These are phyloP conservation scores for Triangularia setosa DNA, from an alignment of 2,329 filamentous ascomycete species.

Conservation along the genomic window DNA sequence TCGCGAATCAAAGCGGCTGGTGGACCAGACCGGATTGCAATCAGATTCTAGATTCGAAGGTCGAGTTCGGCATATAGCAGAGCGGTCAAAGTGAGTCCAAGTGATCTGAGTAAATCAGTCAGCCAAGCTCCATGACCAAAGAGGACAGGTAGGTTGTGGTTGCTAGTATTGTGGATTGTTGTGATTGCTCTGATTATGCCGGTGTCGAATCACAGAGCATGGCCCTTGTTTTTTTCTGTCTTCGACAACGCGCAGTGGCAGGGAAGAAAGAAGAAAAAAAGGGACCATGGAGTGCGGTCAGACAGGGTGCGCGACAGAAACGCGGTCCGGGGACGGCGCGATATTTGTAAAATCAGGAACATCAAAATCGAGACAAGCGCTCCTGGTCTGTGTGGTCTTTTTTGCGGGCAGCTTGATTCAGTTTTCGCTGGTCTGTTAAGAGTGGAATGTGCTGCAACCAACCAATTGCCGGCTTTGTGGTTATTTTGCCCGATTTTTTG, in stretches of 20 bases:
- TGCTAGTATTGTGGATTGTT: conserved; percentile 1
- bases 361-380: conserved; percentile 3
- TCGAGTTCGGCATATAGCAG: not conserved
- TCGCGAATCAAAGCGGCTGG: not conserved
- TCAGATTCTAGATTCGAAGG: not conserved
- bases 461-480: conserved; percentile 17
- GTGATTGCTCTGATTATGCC: conserved; percentile 3
- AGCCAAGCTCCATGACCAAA: conserved; percentile 5
- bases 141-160: not conserved
- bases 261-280: not conserved
- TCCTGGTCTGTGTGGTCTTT: conserved; percentile 3
- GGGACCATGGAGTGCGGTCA: not conserved
- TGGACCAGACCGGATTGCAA: not conserved
- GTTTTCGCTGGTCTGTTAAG: not conserved
- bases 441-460: not conserved
- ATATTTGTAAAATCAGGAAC: conserved; percentile 19
- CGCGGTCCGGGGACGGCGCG: conserved; percentile 7
- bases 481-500: conserved; percentile 16
- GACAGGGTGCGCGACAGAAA: not conserved
- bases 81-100: not conserved
- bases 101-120: conserved; percentile 7
- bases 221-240: not conserved
- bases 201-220: conserved; percentile 1
- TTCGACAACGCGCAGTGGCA: not conserved
- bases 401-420: conserved; percentile 3